phyloP scores from a whole-genome alignment of 164 flowering plant genomes.

The Litsea cubeba region DNA sequence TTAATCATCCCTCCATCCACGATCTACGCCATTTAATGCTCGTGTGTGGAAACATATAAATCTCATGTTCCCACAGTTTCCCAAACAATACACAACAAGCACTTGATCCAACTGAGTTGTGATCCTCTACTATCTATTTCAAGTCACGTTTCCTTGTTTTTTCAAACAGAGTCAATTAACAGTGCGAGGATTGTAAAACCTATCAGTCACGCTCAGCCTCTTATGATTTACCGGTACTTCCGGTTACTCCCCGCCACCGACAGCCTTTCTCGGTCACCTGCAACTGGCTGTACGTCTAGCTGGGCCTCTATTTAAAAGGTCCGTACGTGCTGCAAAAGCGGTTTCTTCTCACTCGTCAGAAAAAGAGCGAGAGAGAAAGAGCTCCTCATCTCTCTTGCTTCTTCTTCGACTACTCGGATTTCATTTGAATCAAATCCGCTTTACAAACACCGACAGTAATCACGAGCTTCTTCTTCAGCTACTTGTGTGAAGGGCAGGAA shows the following conservation, averaged over 20 bases:
- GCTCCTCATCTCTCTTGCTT: background rate
- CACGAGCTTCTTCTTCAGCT: background rate
- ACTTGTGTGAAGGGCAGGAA: background rate
- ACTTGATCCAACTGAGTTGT: too few species aligned
- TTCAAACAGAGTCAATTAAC: background rate
- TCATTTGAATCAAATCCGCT: background rate
- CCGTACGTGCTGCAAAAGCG: background rate
- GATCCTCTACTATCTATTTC: too few species aligned
- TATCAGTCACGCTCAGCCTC: too few species aligned
- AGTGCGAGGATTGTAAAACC: background rate
- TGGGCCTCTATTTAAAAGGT: conserved; percentile 4
- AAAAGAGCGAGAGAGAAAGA: background rate
- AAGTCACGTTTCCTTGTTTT: too few species aligned
- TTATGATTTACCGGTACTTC: conserved; percentile 20
- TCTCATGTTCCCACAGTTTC: too few species aligned
- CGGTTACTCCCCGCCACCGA: conserved; percentile 38
- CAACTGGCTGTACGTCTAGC: conserved; percentile 9
- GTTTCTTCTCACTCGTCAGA: background rate
- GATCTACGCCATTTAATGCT: too few species aligned
- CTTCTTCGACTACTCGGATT: background rate
- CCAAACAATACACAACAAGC: too few species aligned
- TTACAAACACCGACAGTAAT: background rate
- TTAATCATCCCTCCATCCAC: too few species aligned
- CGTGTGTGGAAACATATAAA: too few species aligned
- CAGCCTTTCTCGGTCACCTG: conserved; percentile 27